These are phyloP conservation scores for Metarhizium sp. DNA, from an alignment of 2,329 filamentous ascomycete genomes.

Conservation along the genomic window DNA sequence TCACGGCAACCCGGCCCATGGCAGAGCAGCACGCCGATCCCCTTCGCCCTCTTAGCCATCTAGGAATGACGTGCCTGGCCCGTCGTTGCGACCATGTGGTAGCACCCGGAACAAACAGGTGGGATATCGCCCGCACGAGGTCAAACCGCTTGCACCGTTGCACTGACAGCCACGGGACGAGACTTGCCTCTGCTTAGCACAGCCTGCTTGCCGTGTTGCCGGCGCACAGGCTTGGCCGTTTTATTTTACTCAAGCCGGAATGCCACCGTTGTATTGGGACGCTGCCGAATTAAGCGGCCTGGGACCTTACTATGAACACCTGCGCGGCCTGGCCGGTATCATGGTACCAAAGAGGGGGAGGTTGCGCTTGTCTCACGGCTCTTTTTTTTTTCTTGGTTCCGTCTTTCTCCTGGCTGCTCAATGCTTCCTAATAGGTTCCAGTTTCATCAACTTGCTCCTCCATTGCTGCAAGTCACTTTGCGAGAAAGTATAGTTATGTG, in stretches of 20 bases:
- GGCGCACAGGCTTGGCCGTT: background rate
- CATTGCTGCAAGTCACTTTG: background rate
- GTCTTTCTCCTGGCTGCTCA: background rate
- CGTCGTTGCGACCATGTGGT: background rate
- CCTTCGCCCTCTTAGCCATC: too few species aligned
- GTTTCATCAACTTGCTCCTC: background rate
- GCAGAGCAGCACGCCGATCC: too few species aligned
- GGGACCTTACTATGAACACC: too few species aligned
- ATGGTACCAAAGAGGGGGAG: background rate
- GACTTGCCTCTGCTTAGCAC: background rate
- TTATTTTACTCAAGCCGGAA: background rate
- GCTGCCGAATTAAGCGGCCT: background rate
- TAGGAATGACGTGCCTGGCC: background rate
- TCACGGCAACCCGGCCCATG: too few species aligned
- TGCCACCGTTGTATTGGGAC: background rate
- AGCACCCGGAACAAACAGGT: background rate
- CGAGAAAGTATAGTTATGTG: background rate
- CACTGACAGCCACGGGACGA: background rate
- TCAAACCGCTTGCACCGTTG: too few species aligned
- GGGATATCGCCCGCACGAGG: too few species aligned
- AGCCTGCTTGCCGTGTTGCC: background rate
- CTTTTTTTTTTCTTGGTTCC: background rate
- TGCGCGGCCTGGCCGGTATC: conserved; percentile 2
- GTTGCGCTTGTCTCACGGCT: background rate
- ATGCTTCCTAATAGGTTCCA: too few species aligned